Conservation (phyloP, 73 alveolate genomes). For the Paramecium tetraurelia region DNA sequence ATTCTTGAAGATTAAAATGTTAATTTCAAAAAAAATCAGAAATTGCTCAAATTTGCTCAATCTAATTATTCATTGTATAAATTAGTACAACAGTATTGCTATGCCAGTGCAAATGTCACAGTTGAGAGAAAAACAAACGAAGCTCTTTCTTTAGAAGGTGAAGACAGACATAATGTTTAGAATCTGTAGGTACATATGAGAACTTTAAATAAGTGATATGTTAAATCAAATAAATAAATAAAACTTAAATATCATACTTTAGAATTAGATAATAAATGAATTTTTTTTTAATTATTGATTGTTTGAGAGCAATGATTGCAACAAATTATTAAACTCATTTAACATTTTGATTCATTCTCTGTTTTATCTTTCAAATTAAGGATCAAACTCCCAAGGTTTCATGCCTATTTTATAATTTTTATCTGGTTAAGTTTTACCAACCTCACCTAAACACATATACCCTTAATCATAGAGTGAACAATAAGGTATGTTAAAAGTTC, state of each 20-base stretch:
- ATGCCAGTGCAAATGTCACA: neutral
- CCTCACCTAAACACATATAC: conserved; percentile 42
- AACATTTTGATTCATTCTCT: neutral
- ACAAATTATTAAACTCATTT: neutral
- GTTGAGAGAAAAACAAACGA: neutral
- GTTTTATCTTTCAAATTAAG: neutral
- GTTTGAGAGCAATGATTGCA: neutral
- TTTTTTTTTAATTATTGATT: neutral
- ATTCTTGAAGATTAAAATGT: neutral
- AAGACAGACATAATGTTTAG: neutral
- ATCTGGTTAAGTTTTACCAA: conserved; percentile 20
- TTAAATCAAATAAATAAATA: neutral
- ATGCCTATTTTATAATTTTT: neutral
- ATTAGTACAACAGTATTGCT: neutral
- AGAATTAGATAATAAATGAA: neutral
- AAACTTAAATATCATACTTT: neutral
- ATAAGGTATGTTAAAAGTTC: conserved; percentile 47
- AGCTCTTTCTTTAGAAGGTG: neutral
- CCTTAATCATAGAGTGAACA: conserved; percentile 50
- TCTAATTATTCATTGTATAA: neutral
- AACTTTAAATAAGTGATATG: neutral
- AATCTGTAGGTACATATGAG: neutral
- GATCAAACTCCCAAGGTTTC: conserved; percentile 15
- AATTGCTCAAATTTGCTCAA: neutral
- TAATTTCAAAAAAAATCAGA: neutral